phyloP scores from a whole-genome alignment of 495 filamentous ascomycete species.

The Aspergillus avenaceus region DNA sequence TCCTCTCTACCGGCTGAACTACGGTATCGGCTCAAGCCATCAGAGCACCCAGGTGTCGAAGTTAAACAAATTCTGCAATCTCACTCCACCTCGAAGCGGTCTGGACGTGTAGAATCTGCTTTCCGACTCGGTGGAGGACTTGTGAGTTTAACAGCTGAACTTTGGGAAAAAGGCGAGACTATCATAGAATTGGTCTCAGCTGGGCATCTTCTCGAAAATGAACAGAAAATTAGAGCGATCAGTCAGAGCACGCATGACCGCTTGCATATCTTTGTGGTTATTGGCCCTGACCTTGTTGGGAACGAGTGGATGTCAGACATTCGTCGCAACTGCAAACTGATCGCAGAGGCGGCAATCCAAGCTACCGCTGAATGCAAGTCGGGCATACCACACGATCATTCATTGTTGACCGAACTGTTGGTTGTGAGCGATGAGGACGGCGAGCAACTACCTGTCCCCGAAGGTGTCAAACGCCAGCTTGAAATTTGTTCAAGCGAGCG shows the following conservation, averaged over 20 bases:
- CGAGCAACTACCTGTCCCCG: constrained; percentile 11
- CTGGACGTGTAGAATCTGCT: constrained; percentile 29
- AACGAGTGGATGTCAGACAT: constrained; percentile 33
- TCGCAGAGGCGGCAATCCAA: constrained; percentile 53
- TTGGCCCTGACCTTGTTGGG: constrained; percentile 30
- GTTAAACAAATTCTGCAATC: constrained; percentile 40
- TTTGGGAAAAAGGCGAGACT: constrained; percentile 41
- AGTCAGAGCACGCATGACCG: constrained; percentile 33
- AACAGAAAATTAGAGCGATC: constrained; percentile 41
- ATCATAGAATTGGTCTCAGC: constrained; percentile 43
- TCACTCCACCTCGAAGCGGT: constrained; percentile 23
- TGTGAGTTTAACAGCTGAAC: constrained; percentile 29
- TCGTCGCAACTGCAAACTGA: constrained; percentile 38
- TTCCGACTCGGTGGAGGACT: constrained; percentile 42
- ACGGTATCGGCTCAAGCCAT: constrained; percentile 34
- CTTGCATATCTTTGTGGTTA: constrained; percentile 37
- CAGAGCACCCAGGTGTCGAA: constrained; percentile 43
- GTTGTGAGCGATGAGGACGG: constrained; percentile 27
- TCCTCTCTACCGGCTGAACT: constrained; percentile 23
- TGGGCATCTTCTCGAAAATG: constrained; percentile 21
- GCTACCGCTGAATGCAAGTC: constrained; percentile 46
- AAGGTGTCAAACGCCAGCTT: constrained; percentile 18
- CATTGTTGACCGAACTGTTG: constrained; percentile 43
- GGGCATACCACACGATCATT: constrained; percentile 47
- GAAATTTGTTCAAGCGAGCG: constrained; percentile 19